Base-by-base conservation (phyloP, 2,329 filamentous ascomycete species). In the Colletotrichum spaethianum region DNA sequence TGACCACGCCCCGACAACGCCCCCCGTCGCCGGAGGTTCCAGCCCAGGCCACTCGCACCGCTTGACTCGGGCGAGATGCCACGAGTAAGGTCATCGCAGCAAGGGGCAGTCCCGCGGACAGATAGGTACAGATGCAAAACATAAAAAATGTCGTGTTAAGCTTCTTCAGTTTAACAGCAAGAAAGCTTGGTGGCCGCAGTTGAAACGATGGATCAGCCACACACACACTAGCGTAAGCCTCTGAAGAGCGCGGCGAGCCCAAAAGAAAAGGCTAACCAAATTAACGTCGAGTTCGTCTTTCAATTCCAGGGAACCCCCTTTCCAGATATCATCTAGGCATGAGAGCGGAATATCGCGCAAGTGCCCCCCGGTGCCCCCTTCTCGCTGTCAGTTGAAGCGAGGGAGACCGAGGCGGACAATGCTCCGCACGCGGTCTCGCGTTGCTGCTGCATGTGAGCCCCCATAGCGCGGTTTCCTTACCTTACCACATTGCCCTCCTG, bases 191-290 rank as follows among this genome's bases (percentile, higher is more conserved):
- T 55, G 23, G 44, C 50, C 53, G 23, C n/a, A 33, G 20, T 60
- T 64, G 44, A 64, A 72, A 72, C 69, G 63, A 63, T 63, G 52
- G 42, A 57, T 46, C 64, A 53, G 64, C 64, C 64, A 60, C 38
- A 28, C 28, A n/a, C 7, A 23, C n/a, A 44, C 33, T 53, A 31
- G 18, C 5, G 40, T 28, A 7, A 60, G 26, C 26, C 40, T 40
- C 18, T 38, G 36, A 6, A 6, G 33, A 23, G 16, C 20, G 33
- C 36, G 12, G 36, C 36, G 36, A 28, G 7, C n/a, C n/a, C 36
- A 20, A 8, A 28, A 38, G n/a, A 8, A 57, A 40, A 57, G 2
- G 36, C 26, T 38, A 16, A 23, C 36, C 36, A 40, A 57, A 57
- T 26, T 16, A n/a, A 36, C 18, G 14, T 33, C 31, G 50, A 55